phyloP scores from a whole-genome alignment of 495 filamentous ascomycete species.

The Podospora bellae-mahoneyi region DNA sequence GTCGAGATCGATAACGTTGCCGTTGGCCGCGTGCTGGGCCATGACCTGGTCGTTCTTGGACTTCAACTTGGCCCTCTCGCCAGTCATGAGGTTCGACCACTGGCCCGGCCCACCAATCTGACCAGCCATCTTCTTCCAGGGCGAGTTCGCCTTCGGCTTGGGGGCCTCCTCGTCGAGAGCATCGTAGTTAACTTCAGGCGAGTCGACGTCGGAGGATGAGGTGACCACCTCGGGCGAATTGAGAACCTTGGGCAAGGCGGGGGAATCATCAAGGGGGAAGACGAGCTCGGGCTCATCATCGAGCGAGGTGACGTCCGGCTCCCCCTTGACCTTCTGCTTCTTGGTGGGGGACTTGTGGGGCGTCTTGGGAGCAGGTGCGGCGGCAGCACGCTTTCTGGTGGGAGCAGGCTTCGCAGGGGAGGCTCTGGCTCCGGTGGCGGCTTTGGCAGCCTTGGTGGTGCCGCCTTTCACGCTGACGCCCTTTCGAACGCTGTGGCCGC shows the following conservation, averaged over 20 bases:
- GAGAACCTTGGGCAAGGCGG: background rate
- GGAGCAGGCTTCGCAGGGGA: background rate
- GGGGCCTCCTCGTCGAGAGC: conserved; percentile 20
- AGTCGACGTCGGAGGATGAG: conserved; percentile 10
- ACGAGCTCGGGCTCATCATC: too few relatives aligned
- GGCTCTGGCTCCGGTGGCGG: conserved; percentile 20
- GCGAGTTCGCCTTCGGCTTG: background rate
- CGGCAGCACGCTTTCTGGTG: background rate
- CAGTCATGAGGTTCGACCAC: background rate
- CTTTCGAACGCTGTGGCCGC: background rate
- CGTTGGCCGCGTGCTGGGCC: background rate
- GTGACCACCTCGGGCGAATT: background rate
- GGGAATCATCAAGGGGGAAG: too few relatives aligned
- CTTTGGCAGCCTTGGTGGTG: conserved; percentile 14
- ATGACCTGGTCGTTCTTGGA: background rate
- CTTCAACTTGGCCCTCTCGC: background rate
- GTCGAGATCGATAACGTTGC: background rate
- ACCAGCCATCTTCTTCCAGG: background rate
- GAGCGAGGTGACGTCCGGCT: background rate
- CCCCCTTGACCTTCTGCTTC: background rate
- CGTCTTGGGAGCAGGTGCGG: background rate
- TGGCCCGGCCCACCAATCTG: background rate
- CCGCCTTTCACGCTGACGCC: conserved; percentile 6
- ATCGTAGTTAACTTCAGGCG: conserved; percentile 28
- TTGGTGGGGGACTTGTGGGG: background rate